Evolutionary conservation across 2,329 filamentous ascomycete species (phyloP).

Genomic region (Neoarthrinium moseri): DNA sequence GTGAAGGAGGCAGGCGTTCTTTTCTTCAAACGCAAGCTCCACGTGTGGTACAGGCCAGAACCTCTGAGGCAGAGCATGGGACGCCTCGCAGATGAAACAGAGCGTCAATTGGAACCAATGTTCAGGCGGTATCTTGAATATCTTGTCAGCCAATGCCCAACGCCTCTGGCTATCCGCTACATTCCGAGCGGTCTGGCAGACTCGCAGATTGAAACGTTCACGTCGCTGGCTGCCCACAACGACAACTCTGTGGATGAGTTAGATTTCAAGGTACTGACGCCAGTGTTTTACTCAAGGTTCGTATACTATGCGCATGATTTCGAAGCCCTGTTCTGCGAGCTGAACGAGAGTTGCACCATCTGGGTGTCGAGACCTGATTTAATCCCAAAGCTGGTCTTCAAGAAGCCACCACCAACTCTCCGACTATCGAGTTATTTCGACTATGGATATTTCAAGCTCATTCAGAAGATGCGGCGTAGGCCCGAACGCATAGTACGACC

Average conservation of each 20-base stretch:
- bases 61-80: constrained; percentile 55
- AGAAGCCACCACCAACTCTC: constrained; percentile 34
- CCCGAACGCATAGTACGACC: constrained; percentile 40
- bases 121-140: constrained; percentile 49
- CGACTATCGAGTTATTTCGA: constrained; percentile 34
- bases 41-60: constrained; percentile 66
- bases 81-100: constrained; percentile 48
- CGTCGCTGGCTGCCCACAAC: constrained; percentile 26
- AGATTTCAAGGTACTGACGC: constrained; percentile 59
- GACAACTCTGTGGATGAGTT: constrained; percentile 33
- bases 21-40: constrained; percentile 55
- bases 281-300: constrained; percentile 66
- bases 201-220: constrained; percentile 35
- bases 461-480: constrained; percentile 40
- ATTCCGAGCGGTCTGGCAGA: constrained; percentile 46
- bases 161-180: constrained; percentile 51
- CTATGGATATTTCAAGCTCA: constrained; percentile 40
- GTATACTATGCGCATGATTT: constrained; percentile 61
- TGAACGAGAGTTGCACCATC: constrained; percentile 57
- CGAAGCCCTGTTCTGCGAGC: constrained; percentile 61
- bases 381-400: constrained; percentile 44
- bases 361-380: constrained; percentile 54
- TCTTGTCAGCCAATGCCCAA: constrained; percentile 45
- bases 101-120: constrained; percentile 43
- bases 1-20: constrained; percentile 57